Percentiles rank a stretch among this genome's conserved stretches.
These are phyloP conservation scores for Fonsecaea pugnacius DNA, from an alignment of 2,329 filamentous ascomycete genomes.

Conservation along the genomic window DNA sequence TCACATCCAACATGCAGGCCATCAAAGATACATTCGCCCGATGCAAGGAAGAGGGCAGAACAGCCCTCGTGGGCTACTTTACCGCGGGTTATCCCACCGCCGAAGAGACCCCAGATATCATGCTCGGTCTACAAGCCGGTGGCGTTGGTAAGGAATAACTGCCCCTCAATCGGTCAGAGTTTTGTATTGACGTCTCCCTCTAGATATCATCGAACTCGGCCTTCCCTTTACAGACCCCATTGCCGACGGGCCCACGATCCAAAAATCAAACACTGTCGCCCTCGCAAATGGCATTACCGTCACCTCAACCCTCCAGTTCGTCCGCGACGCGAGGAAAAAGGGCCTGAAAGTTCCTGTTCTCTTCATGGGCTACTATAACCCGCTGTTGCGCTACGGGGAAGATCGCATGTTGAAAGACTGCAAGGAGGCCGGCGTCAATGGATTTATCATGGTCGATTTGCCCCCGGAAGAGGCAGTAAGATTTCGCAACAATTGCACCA, in stretches of 20 bases:
- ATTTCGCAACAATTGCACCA: constrained; percentile 83
- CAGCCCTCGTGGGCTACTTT: constrained; percentile 92
- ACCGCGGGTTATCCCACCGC: constrained; percentile 88
- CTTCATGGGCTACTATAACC: constrained; percentile 99
- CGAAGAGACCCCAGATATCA: constrained; percentile 79
- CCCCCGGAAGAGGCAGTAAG: constrained; percentile 93
- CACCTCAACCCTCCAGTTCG: constrained; percentile 76
- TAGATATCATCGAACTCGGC: constrained; percentile 93
- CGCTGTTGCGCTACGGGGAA: constrained; percentile 90
- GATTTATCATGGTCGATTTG: constrained; percentile 95
- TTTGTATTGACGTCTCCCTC: constrained; percentile 23
- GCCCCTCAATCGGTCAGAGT: neutral
- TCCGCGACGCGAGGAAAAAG: constrained; percentile 74
- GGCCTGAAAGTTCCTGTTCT: constrained; percentile 83
- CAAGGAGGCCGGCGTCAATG: constrained; percentile 82
- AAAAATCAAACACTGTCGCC: constrained; percentile 89
- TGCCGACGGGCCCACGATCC: constrained; percentile 95
- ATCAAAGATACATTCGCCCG: constrained; percentile 62
- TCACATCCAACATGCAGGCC: constrained; percentile 51
- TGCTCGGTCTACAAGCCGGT: constrained; percentile 88
- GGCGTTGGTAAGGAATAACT: constrained; percentile 70
- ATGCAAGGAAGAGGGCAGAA: constrained; percentile 64
- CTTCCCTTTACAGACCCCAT: constrained; percentile 98
- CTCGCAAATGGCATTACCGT: constrained; percentile 88
- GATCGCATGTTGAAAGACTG: constrained; percentile 84